phyloP scores from a whole-genome alignment of 768 basidiomycete species.

The Sarcomyxa edulis region DNA sequence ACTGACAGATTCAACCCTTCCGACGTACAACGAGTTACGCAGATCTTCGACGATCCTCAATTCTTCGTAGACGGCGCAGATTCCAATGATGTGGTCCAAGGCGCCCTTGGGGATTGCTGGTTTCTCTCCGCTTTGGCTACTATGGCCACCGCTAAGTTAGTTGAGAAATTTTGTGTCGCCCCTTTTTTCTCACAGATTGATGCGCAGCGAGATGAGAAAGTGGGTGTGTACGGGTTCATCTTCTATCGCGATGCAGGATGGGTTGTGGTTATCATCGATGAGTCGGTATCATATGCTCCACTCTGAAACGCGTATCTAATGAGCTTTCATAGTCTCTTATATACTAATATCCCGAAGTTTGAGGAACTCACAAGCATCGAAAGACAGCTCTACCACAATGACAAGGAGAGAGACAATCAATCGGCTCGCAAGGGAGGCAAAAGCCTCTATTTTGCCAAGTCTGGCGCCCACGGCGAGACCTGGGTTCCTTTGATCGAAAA shows the following conservation, averaged over 20 bases:
- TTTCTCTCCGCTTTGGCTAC: slow-evolving; percentile 48
- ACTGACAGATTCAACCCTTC: slow-evolving; percentile 20
- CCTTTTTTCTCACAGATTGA: background rate
- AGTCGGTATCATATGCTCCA: slow-evolving; percentile 30
- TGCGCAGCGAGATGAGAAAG: slow-evolving; percentile 39
- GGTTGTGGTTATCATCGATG: slow-evolving; percentile 52
- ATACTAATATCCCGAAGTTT: slow-evolving; percentile 44
- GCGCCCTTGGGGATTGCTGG: slow-evolving; percentile 48
- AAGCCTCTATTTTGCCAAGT: slow-evolving; percentile 43
- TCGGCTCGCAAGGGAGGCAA: slow-evolving; percentile 42
- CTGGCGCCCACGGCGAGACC: slow-evolving; percentile 42
- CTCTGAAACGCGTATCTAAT: no score
- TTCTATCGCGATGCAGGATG: slow-evolving; percentile 49
- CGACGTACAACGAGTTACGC: slow-evolving; percentile 40
- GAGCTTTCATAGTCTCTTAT: slow-evolving; percentile 35
- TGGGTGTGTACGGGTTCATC: slow-evolving; percentile 55
- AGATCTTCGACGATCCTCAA: slow-evolving; percentile 45
- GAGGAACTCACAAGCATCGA: slow-evolving; percentile 37
- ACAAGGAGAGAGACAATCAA: slow-evolving; percentile 40
- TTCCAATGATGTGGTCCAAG: slow-evolving; percentile 43
- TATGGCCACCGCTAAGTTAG: slow-evolving; percentile 35
- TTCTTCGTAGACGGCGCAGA: slow-evolving; percentile 42
- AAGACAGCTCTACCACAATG: slow-evolving; percentile 42
- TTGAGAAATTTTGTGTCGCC: slow-evolving; percentile 49
- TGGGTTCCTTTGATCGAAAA: slow-evolving; percentile 58